A percentile compares a stretch with the other conserved stretches of the same genome.
phyloP scores from a whole-genome alignment of 192 early-diverging fungal species.

The Borealophlyctis nickersoniae region DNA sequence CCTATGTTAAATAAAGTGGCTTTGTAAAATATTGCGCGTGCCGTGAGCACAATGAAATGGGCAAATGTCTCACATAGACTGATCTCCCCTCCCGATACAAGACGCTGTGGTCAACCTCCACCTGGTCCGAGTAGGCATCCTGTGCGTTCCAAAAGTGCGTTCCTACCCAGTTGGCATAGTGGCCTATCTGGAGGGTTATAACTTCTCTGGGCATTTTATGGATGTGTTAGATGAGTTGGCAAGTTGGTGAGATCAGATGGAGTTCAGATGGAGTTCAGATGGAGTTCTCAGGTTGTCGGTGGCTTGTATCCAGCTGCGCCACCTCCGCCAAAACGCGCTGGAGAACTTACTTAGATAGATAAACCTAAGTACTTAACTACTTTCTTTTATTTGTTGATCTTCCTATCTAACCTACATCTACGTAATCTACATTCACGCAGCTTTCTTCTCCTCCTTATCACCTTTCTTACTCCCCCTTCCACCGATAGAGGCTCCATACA shows the following conservation, averaged over 20 bases:
- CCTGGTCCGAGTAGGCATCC: conserved; percentile 41
- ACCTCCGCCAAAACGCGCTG: no score
- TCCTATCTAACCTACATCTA: not conserved
- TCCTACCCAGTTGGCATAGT: conserved; percentile 80
- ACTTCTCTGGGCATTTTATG: conserved; percentile 55
- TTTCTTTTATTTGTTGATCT: no score
- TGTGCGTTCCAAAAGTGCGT: conserved; percentile 93
- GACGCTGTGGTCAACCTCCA: conserved; percentile 18
- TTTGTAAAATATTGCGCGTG: not conserved
- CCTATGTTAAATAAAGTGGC: conserved; percentile 47
- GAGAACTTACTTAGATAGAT: no score
- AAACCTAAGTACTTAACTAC: no score
- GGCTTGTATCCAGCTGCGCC: no score
- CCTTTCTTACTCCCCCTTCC: conserved; percentile 2
- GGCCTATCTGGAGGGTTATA: conserved; percentile 89
- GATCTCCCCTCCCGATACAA: conserved; percentile 17
- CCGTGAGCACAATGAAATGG: not conserved
- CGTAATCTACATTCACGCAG: no score
- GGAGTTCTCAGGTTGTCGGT: no score
- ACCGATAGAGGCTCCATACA: conserved; percentile 24
- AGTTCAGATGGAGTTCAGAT: no score
- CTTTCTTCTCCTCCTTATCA: conserved; percentile 9
- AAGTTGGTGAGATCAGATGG: no score
- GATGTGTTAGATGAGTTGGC: not conserved
- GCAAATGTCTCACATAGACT: conserved; percentile 3